Evolutionary conservation across 192 early-diverging fungal genomes (phyloP).

Genomic region (Spizellomyces punctatus): DNA sequence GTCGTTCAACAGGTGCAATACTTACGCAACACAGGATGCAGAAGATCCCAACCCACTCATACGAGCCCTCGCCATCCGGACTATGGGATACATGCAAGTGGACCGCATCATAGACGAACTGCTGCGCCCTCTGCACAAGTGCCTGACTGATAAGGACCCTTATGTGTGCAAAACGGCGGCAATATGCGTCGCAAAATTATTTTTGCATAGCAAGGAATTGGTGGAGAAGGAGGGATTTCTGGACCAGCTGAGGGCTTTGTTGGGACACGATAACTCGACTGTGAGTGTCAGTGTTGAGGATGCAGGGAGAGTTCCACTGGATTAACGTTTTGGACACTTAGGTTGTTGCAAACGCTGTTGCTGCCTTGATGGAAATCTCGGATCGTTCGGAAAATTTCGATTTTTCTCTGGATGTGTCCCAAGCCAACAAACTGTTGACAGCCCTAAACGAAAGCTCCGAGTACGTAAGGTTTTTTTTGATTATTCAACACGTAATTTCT

Average conservation of each 20-base stretch:
- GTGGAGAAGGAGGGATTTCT: conserved; percentile 88
- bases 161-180: conserved; percentile 98
- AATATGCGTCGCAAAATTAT: conserved; percentile 91
- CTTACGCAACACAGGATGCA: conserved; percentile 66
- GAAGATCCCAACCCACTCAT: conserved; percentile 93
- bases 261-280: conserved; percentile 89
- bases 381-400: conserved; percentile 84
- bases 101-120: conserved; percentile 87
- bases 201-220: conserved; percentile 81
- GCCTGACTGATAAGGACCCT: conserved; percentile 85
- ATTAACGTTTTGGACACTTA: conserved; percentile 35
- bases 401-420: conserved; percentile 79
- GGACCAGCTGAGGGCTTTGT: conserved; percentile 82
- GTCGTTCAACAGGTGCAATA: background rate
- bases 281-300: conserved; percentile 43
- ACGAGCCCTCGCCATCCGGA: conserved; percentile 92
- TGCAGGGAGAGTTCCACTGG: background rate
- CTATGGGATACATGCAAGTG: conserved; percentile 95
- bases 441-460: conserved; percentile 97
- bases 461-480: conserved; percentile 42
- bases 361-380: conserved; percentile 91
- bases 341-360: conserved; percentile 95
- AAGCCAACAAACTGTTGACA: conserved; percentile 89
- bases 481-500: background rate
- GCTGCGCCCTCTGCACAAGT: conserved; percentile 81